Evolutionary conservation across 164 flowering plant genomes (phyloP).

Genomic region (Dillenia turbinata): DNA sequence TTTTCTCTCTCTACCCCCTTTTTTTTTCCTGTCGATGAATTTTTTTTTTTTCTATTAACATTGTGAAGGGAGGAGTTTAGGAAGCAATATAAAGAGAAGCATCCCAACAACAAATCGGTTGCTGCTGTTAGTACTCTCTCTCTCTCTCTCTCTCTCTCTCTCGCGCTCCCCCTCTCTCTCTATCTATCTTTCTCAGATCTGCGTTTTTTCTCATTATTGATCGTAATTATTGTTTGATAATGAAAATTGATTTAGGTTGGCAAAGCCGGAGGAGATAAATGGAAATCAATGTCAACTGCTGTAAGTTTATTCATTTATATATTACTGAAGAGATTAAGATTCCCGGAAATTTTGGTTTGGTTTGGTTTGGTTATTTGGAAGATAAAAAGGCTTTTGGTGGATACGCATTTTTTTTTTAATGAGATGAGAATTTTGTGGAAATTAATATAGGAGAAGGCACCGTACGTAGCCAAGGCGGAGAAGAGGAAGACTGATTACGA

Average conservation of each 20-base stretch:
- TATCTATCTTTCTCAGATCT: not conserved
- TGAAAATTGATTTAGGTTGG: slow-evolving; percentile 45
- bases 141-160: not conserved
- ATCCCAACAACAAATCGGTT: slow-evolving; percentile 80
- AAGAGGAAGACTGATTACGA: slow-evolving; percentile 58
- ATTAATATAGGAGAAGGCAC: slow-evolving; percentile 57
- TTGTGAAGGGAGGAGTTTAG: slow-evolving; percentile 75
- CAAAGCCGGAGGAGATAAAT: slow-evolving; percentile 82
- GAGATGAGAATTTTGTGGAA: too few relatives aligned
- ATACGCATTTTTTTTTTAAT: too few relatives aligned
- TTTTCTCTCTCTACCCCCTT: not conserved
- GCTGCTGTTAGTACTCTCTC: slow-evolving; percentile 46
- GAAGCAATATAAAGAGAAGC: slow-evolving; percentile 54
- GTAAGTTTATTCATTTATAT: slow-evolving; percentile 25
- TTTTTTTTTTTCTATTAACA: not conserved
- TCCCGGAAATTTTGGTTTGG: too few relatives aligned
- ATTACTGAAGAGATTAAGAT: too few relatives aligned
- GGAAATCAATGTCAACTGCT: slow-evolving; percentile 63
- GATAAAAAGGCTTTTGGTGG: too few relatives aligned
- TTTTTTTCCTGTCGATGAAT: not conserved
- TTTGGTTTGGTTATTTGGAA: too few relatives aligned
- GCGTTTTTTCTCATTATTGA: not conserved
- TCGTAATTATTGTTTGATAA: not conserved
- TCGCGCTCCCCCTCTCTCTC: not conserved
- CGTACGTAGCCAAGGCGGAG: slow-evolving; percentile 50